A percentile compares a stretch with the other conserved stretches of the same genome.
Evolutionary conservation across 306 rosid species (phyloP).

Genomic region (Cucumis melo): DNA sequence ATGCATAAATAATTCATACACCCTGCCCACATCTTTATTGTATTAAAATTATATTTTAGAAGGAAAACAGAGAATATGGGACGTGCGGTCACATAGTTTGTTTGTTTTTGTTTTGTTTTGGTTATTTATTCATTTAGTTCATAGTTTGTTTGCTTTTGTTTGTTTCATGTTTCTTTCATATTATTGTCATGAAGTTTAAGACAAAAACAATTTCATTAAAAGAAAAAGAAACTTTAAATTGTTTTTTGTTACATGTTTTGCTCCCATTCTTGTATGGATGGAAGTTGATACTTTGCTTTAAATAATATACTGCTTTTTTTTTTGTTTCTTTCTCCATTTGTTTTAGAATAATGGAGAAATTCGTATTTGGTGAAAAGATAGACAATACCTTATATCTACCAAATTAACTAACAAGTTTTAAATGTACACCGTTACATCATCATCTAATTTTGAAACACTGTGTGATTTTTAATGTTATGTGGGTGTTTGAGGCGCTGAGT

Average conservation of each 20-base stretch:
- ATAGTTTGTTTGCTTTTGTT: not conserved
- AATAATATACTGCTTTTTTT: not conserved
- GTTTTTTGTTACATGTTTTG: not conserved
- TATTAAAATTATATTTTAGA: not conserved
- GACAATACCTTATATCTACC: not conserved
- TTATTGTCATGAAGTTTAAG: not conserved
- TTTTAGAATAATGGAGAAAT: too few relatives aligned
- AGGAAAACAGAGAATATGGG: not conserved
- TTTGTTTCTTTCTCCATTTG: not conserved
- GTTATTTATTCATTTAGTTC: too few relatives aligned
- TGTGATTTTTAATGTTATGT: not conserved
- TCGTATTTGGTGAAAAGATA: not conserved
- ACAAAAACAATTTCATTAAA: not conserved
- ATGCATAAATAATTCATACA: not conserved
- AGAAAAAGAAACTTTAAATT: not conserved
- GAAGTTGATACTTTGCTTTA: not conserved
- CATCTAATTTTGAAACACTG: not conserved
- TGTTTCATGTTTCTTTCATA: not conserved
- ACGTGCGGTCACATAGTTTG: conserved; percentile 1
- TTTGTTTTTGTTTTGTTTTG: not conserved
- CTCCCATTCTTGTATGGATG: not conserved
- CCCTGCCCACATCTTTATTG: not conserved
- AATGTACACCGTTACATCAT: not conserved
- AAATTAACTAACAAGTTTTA: too few relatives aligned
- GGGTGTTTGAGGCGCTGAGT: too few relatives aligned